These are phyloP conservation scores for Solanum medicagineum DNA, from an alignment of 257 asterid genomes.

Conservation along the genomic window DNA sequence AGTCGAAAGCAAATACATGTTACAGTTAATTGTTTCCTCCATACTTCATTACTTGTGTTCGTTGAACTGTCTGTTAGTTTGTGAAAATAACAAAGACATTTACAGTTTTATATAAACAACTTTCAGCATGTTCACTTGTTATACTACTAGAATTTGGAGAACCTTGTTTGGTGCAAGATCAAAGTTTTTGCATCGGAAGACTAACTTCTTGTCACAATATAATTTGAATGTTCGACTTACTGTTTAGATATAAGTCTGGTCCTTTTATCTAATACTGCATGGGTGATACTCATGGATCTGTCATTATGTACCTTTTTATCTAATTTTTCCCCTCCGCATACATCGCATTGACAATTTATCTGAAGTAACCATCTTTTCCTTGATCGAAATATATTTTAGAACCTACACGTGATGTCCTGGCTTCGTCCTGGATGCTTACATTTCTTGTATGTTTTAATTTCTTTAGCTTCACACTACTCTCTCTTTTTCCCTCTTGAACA, in stretches of 20 bases:
- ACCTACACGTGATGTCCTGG: neutral
- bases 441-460: neutral
- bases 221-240: neutral
- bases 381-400: neutral
- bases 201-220: neutral
- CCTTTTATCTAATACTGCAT: neutral
- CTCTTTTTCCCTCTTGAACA: neutral
- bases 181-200: neutral
- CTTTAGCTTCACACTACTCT: neutral
- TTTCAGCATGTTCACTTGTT: neutral
- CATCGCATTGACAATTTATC: neutral
- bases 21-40: neutral
- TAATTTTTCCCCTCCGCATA: neutral
- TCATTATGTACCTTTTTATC: neutral
- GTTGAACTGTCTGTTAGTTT: neutral
- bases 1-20: neutral
- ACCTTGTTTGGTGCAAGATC: neutral
- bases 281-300: neutral
- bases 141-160: neutral
- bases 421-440: neutral
- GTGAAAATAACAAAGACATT: neutral
- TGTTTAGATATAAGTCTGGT: neutral
- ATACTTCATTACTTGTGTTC: neutral
- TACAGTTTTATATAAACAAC: neutral
- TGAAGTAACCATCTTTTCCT: neutral